Conservation (phyloP, 2,329 filamentous ascomycete species). For the Akanthomyces lecanii region DNA sequence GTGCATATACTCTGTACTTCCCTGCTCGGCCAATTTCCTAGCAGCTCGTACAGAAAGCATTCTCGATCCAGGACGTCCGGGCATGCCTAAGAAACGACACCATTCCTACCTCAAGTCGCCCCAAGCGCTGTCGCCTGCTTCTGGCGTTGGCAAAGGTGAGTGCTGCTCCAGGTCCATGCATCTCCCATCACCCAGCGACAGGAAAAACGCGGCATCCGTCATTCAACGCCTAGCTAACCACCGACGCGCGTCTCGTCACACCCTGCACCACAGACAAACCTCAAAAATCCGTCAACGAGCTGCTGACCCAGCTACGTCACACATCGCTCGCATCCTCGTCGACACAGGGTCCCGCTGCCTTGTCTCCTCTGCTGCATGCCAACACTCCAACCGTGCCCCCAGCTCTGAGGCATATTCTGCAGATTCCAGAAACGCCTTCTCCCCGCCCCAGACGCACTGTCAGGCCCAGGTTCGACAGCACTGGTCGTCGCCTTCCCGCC, state of each 20-base stretch:
- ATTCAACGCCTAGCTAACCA: conserved; percentile 22
- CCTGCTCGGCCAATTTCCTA: neutral
- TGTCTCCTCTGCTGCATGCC: conserved; percentile 24
- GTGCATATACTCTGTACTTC: neutral
- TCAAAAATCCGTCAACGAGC: conserved; percentile 51
- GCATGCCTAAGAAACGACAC: conserved; percentile 63
- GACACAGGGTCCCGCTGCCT: conserved; percentile 23
- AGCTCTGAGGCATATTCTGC: conserved; percentile 53
- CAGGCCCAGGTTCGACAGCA: conserved; percentile 39
- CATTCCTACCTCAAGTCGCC: conserved; percentile 56
- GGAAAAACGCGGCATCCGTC: neutral
- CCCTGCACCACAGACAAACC: conserved; percentile 29
- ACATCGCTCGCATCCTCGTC: conserved; percentile 30
- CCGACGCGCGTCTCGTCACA: conserved; percentile 3
- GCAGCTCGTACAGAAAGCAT: neutral
- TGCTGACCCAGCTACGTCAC: conserved; percentile 54
- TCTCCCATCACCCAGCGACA: conserved; percentile 25
- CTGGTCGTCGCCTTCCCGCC: conserved; percentile 50
- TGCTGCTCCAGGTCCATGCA: neutral
- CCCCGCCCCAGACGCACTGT: conserved; percentile 45
- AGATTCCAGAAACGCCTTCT: conserved; percentile 53
- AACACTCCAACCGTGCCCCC: conserved; percentile 54
- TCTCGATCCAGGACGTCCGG: conserved; percentile 19
- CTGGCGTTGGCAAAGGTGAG: conserved; percentile 10
- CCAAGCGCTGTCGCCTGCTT: conserved; percentile 42